Evolutionary conservation across 108 stramenopile genomes (phyloP), one percentile per base, ranked within the genome.

Genomic region (Skeletonema tropicum): DNA sequence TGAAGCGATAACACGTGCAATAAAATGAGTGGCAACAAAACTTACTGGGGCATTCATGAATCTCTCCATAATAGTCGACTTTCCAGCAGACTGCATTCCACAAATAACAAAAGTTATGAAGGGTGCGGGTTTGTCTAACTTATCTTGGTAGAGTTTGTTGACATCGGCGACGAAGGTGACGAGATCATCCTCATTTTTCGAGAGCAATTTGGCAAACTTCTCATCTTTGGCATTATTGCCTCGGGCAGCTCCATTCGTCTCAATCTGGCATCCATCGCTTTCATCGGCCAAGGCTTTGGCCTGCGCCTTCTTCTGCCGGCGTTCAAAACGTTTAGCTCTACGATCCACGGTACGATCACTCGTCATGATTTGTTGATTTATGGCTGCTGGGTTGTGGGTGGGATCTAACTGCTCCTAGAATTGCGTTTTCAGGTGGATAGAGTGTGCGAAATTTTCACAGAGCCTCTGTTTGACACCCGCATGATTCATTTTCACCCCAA

Each of bases 21-120:
- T 3, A 15, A n/a, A 12, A 45, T 45, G 42, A 45, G 42, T 45
- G 15, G 42, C 15, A n/a, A 45, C 42, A 5, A n/a, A 5, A n/a
- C 42, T 45, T 45, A 92, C 49, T 5, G 83, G 84, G 6, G 85
- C 76, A 38, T 82, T 83, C 74, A 92, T 60, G 70, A 92, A 92
- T 10, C 91, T 83, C 67, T 92, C 91, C 91, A 92, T 89, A 69
- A 92, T 87, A 21, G 91, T 92, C 66, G 70, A 73, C 41, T 92
- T 92, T 42, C 91, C 91, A 41, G 84, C 76, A 14, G 81, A 83
- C 42, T 92, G 91, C 88, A 89, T 92, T 5, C 91, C 91, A 71
- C 88, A 89, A 60, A 92, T 85, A 3, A 92, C 91, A 82, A 92
- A 89, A 4, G 82, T 87, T 66, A 92, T 85, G 68, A 92, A 92